Evolutionary conservation across 164 flowering plant species (phyloP).

Genomic region (Buxus sempervirens): DNA sequence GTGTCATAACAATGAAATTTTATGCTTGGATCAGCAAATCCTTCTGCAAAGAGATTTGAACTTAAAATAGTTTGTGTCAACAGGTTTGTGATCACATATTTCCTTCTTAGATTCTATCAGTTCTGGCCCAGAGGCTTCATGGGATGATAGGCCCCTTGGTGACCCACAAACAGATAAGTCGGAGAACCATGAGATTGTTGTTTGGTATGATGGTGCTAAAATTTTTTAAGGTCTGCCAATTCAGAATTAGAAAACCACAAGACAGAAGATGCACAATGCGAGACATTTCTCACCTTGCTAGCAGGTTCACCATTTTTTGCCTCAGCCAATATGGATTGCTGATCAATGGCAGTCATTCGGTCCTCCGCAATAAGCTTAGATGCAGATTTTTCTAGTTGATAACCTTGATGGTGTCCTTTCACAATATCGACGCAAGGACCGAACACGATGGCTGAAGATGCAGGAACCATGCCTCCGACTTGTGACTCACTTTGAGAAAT

Average conservation of each 20-base stretch:
- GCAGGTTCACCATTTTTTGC: constrained; percentile 11
- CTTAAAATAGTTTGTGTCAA: constrained; percentile 18
- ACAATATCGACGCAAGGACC: constrained; percentile 16
- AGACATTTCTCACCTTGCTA: constrained; percentile 2
- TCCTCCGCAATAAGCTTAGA: constrained; percentile 18
- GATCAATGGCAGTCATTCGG: constrained; percentile 20
- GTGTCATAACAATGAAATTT: background rate
- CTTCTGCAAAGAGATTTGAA: constrained; percentile 9
- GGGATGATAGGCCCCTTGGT: constrained; percentile 12
- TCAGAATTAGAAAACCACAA: constrained; percentile 21
- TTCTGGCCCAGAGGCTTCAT: constrained; percentile 8
- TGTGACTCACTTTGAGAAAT: constrained; percentile 14
- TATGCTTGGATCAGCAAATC: background rate
- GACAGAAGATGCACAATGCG: constrained; percentile 5
- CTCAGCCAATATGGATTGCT: constrained; percentile 15
- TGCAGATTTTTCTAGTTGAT: constrained; percentile 12
- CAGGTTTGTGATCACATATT: constrained; percentile 13
- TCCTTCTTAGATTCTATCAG: constrained; percentile 11
- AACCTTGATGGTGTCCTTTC: constrained; percentile 9
- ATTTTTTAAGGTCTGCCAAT: constrained; percentile 10
- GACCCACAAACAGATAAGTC: constrained; percentile 11
- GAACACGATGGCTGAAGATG: constrained; percentile 8
- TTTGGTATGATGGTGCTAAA: constrained; percentile 1
- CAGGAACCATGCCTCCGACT: constrained; percentile 15
- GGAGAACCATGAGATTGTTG: constrained; percentile 12